Evolutionary conservation across 768 basidiomycete genomes (phyloP).

Genomic region (Calocybe cyanea): DNA sequence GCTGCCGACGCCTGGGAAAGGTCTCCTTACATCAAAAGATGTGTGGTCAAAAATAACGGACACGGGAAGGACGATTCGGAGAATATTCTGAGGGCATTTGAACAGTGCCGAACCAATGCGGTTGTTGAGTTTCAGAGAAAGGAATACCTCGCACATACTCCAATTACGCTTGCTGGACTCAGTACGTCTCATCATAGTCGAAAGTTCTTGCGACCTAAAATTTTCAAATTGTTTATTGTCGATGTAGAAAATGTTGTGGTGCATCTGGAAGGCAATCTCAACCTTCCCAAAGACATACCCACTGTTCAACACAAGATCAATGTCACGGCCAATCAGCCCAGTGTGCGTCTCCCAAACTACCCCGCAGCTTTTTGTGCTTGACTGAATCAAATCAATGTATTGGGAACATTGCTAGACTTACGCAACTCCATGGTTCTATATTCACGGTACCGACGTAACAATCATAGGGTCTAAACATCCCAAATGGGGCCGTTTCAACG

Average conservation of each 20-base stretch:
- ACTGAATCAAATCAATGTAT: not conserved
- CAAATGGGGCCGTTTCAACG: constrained; percentile 39
- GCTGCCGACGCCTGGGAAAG: constrained; percentile 4
- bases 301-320: constrained; percentile 38
- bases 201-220: not conserved
- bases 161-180: constrained; percentile 28
- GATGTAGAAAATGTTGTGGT: constrained; percentile 37
- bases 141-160: constrained; percentile 35
- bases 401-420: constrained; percentile 26
- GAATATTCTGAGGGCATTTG: constrained; percentile 31
- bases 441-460: constrained; percentile 36
- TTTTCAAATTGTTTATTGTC: not conserved
- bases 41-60: constrained; percentile 23
- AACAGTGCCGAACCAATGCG: constrained; percentile 29
- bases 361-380: not conserved
- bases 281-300: constrained; percentile 39
- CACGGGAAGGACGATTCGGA: constrained; percentile 31
- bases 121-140: constrained; percentile 29
- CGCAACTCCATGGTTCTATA: constrained; percentile 44
- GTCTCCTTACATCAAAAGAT: constrained; percentile 16
- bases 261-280: constrained; percentile 37
- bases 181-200: constrained; percentile 17
- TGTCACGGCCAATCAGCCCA: constrained; percentile 31
- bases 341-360: constrained; percentile 23
- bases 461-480: constrained; percentile 37